Evolutionary conservation across 2,329 filamentous ascomycete genomes (phyloP).

Genomic region (Talaromyces sp.): DNA sequence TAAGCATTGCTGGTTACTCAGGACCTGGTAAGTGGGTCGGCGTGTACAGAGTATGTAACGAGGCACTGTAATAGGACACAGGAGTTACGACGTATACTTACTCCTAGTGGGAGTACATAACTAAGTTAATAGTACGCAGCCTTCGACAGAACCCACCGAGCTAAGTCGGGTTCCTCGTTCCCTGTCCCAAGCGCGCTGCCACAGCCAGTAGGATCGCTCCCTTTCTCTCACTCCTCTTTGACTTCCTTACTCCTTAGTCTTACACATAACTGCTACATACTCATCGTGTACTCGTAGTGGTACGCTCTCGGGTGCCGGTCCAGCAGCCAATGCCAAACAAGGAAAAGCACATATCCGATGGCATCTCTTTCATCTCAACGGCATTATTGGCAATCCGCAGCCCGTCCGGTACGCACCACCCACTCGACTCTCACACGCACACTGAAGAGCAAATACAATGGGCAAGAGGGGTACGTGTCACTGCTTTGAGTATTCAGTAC

Average conservation of each 20-base stretch:
- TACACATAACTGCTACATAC: neutral
- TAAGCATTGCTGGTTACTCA: no score
- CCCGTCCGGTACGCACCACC: no score
- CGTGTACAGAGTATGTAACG: no score
- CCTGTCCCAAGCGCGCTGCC: neutral
- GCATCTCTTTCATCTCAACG: neutral
- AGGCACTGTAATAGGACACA: no score
- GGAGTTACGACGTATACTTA: no score
- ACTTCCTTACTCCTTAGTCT: neutral
- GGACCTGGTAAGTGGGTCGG: no score
- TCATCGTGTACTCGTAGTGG: no score
- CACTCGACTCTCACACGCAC: no score
- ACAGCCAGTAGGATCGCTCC: slow-evolving; percentile 7
- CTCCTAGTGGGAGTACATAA: no score
- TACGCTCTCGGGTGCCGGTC: neutral
- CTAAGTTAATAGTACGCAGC: no score
- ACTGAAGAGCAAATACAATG: no score
- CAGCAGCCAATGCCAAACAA: neutral
- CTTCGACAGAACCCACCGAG: neutral
- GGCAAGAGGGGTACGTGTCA: slow-evolving; percentile 2
- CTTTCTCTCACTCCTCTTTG: neutral
- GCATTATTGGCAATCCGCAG: no score
- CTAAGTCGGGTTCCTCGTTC: slow-evolving; percentile 8
- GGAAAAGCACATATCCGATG: neutral
- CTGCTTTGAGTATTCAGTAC: neutral